A percentile compares a stretch with the other conserved stretches of the same genome.
Evolutionary conservation across 2,329 filamentous ascomycete genomes (phyloP).

Genomic region (Colletotrichum ledebouriae): DNA sequence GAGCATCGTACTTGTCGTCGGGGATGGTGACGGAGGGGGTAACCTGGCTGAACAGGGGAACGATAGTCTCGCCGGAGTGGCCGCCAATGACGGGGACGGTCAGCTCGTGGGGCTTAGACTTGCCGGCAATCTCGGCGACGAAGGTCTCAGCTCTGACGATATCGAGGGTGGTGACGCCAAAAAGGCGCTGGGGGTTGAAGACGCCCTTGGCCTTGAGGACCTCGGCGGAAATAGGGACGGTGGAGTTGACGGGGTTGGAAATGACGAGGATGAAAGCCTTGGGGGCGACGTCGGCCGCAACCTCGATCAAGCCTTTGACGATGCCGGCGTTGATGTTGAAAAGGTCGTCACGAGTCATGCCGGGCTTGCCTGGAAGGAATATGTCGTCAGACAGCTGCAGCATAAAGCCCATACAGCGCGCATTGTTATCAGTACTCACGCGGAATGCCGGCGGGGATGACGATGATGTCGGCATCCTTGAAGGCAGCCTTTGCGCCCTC

Average conservation of each 20-base stretch:
- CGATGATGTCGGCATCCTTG: conserved; percentile 93
- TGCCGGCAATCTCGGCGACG: conserved; percentile 85
- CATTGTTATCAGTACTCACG: conserved; percentile 72
- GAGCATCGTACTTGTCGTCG: conserved; percentile 87
- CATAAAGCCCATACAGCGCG: neutral
- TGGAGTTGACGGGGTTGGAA: conserved; percentile 99
- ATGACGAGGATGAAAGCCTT: conserved; percentile 97
- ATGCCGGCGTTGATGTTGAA: conserved; percentile 99
- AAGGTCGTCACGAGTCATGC: conserved; percentile 99
- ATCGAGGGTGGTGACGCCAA: conserved; percentile 98
- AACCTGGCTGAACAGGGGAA: conserved; percentile 95
- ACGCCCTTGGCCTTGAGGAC: conserved; percentile 93
- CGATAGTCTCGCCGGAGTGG: conserved; percentile 98
- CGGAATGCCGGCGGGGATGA: conserved; percentile 98
- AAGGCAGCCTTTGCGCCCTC: conserved; percentile 89
- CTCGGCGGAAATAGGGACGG: conserved; percentile 96
- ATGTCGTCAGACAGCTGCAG: conserved; percentile 28
- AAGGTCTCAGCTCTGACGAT: conserved; percentile 99
- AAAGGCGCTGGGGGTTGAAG: conserved; percentile 95
- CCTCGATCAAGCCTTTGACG: conserved; percentile 92
- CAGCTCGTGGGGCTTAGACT: conserved; percentile 84
- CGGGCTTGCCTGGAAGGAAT: conserved; percentile 83
- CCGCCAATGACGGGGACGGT: conserved; percentile 94
- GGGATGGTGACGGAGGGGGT: conserved; percentile 85
- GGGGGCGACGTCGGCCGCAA: conserved; percentile 87